Conservation (phyloP, 2,329 filamentous ascomycete species). For the Fusarium newnesense region DNA sequence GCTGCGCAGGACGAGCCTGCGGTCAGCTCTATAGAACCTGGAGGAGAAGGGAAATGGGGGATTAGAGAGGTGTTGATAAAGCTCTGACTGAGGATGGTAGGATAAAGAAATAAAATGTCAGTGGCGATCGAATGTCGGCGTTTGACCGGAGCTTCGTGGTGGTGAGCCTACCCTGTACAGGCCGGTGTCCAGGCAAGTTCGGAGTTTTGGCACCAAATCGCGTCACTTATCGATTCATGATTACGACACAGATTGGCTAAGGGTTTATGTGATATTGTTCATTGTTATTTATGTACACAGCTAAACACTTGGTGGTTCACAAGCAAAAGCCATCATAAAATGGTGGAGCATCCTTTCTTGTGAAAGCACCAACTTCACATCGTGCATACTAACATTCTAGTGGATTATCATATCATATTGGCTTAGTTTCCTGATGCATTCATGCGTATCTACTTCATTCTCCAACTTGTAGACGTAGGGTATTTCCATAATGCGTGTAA, state of each 20-base stretch:
- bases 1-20: conserved; percentile 28
- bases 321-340: no score
- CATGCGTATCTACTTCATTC: conserved; percentile 5
- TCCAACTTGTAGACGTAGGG: conserved; percentile 23
- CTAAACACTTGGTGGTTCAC: neutral
- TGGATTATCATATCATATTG: neutral
- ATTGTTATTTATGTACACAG: no score
- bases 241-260: neutral
- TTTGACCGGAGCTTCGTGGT: conserved; percentile 9
- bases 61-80: neutral
- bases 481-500: conserved; percentile 39
- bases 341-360: fast-evolving
- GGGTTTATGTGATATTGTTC: fast-evolving
- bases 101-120: conserved; percentile 35
- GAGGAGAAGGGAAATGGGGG: neutral
- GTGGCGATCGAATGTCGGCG: conserved; percentile 33
- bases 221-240: neutral
- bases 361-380: neutral
- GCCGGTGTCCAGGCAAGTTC: neutral
- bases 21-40: neutral
- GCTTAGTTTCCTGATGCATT: neutral
- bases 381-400: neutral
- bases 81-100: neutral
- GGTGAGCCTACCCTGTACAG: conserved; percentile 35
- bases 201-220: no score